A percentile compares a stretch with the other conserved stretches of the same genome.
phyloP scores from a whole-genome alignment of 2,329 filamentous ascomycete genomes.

The Cordyceps fumosorosea region DNA sequence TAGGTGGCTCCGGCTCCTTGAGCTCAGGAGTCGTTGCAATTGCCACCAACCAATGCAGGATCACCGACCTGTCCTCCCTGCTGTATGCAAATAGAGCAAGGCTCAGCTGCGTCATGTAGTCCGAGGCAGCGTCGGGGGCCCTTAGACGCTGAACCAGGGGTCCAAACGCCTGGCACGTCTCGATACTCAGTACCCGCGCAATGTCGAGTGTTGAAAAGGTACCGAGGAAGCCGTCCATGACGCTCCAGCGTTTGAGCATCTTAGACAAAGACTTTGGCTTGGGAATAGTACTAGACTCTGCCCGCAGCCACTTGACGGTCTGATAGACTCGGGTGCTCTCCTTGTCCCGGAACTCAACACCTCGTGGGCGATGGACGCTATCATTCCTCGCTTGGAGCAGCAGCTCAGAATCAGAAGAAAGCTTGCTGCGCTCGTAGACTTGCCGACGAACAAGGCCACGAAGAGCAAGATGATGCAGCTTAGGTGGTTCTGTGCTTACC shows the following conservation, averaged over 20 bases:
- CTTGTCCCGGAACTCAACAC: background rate
- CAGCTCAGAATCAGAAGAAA: conserved; percentile 1
- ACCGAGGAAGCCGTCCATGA: background rate
- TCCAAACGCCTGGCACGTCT: background rate
- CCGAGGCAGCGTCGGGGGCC: background rate
- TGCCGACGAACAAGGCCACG: conserved; percentile 20
- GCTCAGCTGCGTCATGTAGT: background rate
- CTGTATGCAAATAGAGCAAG: background rate
- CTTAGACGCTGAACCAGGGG: background rate
- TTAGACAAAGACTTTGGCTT: background rate
- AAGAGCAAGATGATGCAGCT: background rate
- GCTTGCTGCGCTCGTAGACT: conserved; percentile 18
- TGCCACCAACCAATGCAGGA: background rate
- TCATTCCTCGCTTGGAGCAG: background rate
- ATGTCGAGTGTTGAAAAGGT: background rate
- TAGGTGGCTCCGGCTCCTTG: too few species aligned
- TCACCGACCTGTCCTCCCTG: background rate
- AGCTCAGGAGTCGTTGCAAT: too few species aligned
- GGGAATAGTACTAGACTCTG: background rate
- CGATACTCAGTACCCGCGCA: background rate
- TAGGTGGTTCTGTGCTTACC: background rate
- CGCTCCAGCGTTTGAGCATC: background rate
- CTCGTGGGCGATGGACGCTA: background rate
- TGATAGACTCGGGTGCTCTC: background rate
- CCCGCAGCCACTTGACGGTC: background rate